These are phyloP conservation scores for Calonectria ilicicola DNA, from an alignment of 2,329 filamentous ascomycete genomes.

Conservation along the genomic window DNA sequence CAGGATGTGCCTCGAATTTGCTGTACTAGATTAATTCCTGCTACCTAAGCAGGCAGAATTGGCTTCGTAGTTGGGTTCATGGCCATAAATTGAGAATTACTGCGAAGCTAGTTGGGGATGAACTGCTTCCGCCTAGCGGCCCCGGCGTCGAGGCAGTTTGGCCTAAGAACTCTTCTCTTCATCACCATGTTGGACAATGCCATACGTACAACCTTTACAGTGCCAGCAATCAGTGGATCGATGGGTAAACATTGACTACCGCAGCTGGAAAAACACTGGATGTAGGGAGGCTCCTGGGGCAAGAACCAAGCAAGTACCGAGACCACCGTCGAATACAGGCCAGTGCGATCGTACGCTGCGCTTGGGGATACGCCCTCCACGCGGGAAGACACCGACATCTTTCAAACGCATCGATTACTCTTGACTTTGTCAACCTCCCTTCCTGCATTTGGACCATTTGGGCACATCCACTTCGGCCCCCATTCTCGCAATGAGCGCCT, in stretches of 20 bases:
- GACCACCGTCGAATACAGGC: not conserved
- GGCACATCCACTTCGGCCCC: not conserved
- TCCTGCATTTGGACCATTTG: not conserved
- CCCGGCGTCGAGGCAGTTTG: not conserved
- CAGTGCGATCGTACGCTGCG: not conserved
- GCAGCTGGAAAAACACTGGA: not conserved
- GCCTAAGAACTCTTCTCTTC: not conserved
- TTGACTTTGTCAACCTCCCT: not conserved
- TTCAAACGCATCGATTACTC: not conserved
- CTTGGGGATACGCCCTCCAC: not conserved
- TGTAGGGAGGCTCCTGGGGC: not conserved
- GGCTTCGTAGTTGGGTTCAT: not conserved
- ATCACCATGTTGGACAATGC: not conserved
- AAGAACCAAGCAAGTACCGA: not conserved
- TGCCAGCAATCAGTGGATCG: not conserved
- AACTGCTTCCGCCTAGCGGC: not conserved
- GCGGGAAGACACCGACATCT: not conserved
- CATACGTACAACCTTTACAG: not conserved
- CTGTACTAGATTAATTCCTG: not conserved
- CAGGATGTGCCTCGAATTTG: not conserved
- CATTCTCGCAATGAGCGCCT: slow-evolving; percentile 24
- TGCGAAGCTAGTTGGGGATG: not conserved
- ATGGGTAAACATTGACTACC: not conserved
- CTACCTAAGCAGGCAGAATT: not conserved
- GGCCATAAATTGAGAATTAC: not conserved